Conservation (phyloP, 2,329 filamentous ascomycete genomes). For the Mycosphaerella sp. region DNA sequence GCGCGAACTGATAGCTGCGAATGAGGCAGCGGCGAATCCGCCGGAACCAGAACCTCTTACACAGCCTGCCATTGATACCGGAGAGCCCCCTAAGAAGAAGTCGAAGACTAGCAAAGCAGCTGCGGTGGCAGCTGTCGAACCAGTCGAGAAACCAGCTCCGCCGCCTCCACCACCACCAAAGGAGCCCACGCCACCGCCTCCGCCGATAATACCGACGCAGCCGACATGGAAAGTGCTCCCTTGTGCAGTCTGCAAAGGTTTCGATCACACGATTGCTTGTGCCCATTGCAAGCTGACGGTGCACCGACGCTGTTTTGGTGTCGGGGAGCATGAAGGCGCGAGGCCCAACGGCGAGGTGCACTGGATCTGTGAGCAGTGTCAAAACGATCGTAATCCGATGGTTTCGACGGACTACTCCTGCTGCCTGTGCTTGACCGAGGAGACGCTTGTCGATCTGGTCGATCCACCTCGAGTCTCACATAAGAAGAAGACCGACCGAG, state of each 20-base stretch:
- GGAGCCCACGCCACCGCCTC: conserved; percentile 51
- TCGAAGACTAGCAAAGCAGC: conserved; percentile 43
- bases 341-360: conserved; percentile 49
- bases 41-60: conserved; percentile 22
- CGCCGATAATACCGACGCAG: conserved; percentile 64
- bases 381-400: conserved; percentile 85
- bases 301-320: conserved; percentile 88
- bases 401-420: conserved; percentile 95
- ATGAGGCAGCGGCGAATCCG: conserved; percentile 43
- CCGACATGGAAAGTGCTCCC: conserved; percentile 74
- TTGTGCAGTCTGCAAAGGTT: conserved; percentile 74
- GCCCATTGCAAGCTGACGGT: conserved; percentile 86
- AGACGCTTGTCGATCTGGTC: conserved; percentile 75
- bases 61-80: conserved; percentile 25
- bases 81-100: conserved; percentile 57
- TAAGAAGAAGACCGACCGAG: conserved; percentile 89
- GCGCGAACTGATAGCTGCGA: conserved; percentile 61
- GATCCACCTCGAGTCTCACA: conserved; percentile 71
- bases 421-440: conserved; percentile 78
- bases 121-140: conserved; percentile 40
- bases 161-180: conserved; percentile 51
- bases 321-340: conserved; percentile 58
- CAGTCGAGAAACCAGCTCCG: conserved; percentile 44
- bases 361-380: conserved; percentile 94
- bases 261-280: conserved; percentile 70